A percentile compares a stretch with the other conserved stretches of the same genome.
These are phyloP conservation scores for Daphne laureola DNA, from an alignment of 441 rosid genomes.

Conservation along the genomic window DNA sequence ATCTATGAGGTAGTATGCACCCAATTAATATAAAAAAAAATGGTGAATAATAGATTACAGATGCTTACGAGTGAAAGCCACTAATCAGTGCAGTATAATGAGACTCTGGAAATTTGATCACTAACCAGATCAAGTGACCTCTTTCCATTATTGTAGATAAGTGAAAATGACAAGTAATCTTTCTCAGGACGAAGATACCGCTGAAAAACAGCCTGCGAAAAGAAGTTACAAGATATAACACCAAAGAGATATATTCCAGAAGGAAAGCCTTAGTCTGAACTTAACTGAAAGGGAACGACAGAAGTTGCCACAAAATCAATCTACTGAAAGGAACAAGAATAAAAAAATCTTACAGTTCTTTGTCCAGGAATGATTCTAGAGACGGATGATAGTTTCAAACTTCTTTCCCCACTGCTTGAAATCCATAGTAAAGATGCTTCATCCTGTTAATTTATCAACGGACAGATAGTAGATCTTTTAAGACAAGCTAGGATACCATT, in stretches of 20 bases:
- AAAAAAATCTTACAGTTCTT: constrained; percentile 68
- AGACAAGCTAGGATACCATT: too few species aligned
- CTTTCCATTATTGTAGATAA: constrained; percentile 75
- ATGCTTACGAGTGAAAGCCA: constrained; percentile 4
- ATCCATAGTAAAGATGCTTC: constrained; percentile 90
- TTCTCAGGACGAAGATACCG: constrained; percentile 78
- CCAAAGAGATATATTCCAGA: constrained; percentile 5
- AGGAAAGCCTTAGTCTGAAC: constrained; percentile 1
- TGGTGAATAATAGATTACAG: constrained; percentile 13
- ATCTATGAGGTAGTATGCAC: constrained; percentile 35
- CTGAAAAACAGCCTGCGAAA: constrained; percentile 74
- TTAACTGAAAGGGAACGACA: constrained; percentile 1
- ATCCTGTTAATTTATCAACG: constrained; percentile 46
- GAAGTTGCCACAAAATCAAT: constrained; percentile 3
- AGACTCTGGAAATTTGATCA: constrained; percentile 19
- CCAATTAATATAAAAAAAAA: constrained; percentile 9
- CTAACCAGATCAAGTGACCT: constrained; percentile 94
- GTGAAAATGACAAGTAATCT: constrained; percentile 87
- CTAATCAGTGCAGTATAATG: constrained; percentile 1
- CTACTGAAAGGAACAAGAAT: constrained; percentile 1
- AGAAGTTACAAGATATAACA: constrained; percentile 18
- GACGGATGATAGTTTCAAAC: constrained; percentile 74
- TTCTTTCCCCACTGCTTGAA: constrained; percentile 76
- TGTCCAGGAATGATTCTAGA: constrained; percentile 91
- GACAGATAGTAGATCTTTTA: constrained; percentile 4